phyloP scores from a whole-genome alignment of 2,329 filamentous ascomycete species.

The Penicillium hesseltinei region DNA sequence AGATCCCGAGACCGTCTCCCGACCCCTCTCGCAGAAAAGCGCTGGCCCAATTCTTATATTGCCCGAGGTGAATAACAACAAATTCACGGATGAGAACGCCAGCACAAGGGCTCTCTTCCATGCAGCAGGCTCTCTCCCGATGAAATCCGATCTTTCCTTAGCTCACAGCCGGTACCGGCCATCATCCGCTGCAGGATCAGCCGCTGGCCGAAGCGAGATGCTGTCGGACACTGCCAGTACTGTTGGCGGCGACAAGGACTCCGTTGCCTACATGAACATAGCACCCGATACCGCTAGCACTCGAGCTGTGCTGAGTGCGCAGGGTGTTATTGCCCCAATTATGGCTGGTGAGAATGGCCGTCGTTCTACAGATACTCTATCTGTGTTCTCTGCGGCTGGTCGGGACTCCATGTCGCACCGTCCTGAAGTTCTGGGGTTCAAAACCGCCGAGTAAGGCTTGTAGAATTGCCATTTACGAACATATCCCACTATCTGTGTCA shows the following conservation, averaged over 20 bases:
- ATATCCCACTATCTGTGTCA: background rate
- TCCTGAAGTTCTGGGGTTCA: constrained; percentile 30
- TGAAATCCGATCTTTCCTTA: constrained; percentile 23
- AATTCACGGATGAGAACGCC: constrained; percentile 30
- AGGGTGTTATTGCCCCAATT: constrained; percentile 27
- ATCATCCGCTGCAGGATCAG: constrained; percentile 27
- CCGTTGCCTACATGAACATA: constrained; percentile 17
- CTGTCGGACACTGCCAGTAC: constrained; percentile 30
- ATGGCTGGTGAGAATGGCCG: constrained; percentile 17
- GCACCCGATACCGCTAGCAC: constrained; percentile 31
- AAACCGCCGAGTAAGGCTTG: constrained; percentile 26
- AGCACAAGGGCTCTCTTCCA: constrained; percentile 36
- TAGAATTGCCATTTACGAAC: background rate
- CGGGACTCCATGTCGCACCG: constrained; percentile 14
- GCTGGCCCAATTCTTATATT: constrained; percentile 29
- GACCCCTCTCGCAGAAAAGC: constrained; percentile 18
- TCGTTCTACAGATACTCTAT: constrained; percentile 28
- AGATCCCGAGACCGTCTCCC: constrained; percentile 13
- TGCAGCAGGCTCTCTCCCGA: constrained; percentile 26
- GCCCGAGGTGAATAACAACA: constrained; percentile 29
- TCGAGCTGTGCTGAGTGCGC: constrained; percentile 29
- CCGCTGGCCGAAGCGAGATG: constrained; percentile 30
- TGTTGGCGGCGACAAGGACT: constrained; percentile 28
- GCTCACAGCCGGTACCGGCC: constrained; percentile 19
- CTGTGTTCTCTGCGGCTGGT: constrained; percentile 12